Base-by-base conservation (phyloP, 2,329 filamentous ascomycete species). In the Ceratocystis lukuohia region DNA sequence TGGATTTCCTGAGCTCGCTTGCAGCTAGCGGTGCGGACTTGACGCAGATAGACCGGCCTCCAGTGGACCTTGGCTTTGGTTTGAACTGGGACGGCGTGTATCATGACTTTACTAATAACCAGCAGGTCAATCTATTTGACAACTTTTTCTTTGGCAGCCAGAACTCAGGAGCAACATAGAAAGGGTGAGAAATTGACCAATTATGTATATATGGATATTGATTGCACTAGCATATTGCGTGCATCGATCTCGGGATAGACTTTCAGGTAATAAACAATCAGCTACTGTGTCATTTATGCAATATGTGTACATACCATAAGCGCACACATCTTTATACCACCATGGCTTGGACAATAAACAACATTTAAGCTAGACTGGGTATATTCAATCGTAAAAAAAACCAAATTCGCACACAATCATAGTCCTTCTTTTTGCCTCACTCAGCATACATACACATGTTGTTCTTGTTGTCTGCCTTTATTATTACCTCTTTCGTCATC, bases 121-220 rank as follows among this genome's bases (percentile, higher is more conserved):
- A 82, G 72, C 80, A 84, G 73, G 80, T 84, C 72, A 83, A 88
- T 67, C 80, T 86, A 0, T 89, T 90, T 74, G 87, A 89, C 72
- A 84, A 84, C 0, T 89, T 89, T 73, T 88, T 88, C 76, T 88
- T 88, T 72, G 85, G 86, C 0, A 81, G 80, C 0, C 80, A 80
- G 69, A 77, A 66, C 8, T 73, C 74, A 64, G 71, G 71, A 17
- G 74, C 62, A 7, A 59, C 44, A 64, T 67, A 65, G 64, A 45
- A 22, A 33, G 15, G 20, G 17, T 15, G 61, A 30, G 61, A 48
- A 22, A 7, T 46, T 8, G 12, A 2, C 5, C 20, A 25, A 37
- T 25, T 1, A 28, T 46, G 22, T 64, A 37, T 28, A 59, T 7
- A 37, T 6, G 28, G 28, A 37, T 59, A 33, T 37, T 41, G 10